A percentile compares a stretch with the other conserved stretches of the same genome.
Conservation (phyloP, 2,329 filamentous ascomycete species). For the Nannizziopsis barbatae region DNA sequence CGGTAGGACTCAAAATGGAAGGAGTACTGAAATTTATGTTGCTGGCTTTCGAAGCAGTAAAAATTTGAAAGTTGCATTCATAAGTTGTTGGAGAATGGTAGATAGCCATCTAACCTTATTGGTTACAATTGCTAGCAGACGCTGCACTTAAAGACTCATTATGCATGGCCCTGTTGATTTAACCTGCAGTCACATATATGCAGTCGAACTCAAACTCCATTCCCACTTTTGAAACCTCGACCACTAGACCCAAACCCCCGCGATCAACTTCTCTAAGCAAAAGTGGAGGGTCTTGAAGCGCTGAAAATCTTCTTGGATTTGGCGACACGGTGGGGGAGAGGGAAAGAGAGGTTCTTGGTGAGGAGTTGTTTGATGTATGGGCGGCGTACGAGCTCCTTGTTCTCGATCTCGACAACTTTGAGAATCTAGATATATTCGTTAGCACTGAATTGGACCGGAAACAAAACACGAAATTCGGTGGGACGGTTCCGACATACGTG, state of each 20-base stretch:
- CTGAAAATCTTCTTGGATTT: conserved; percentile 90
- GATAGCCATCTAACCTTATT: conserved; percentile 9
- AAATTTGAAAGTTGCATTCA: conserved; percentile 9
- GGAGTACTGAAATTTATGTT: background rate
- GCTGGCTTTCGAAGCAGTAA: background rate
- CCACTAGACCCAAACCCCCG: conserved; percentile 4
- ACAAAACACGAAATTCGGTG: no score
- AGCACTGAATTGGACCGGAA: conserved; percentile 1
- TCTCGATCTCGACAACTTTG: conserved; percentile 95
- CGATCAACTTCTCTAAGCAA: conserved; percentile 60
- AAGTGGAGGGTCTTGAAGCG: conserved; percentile 87
- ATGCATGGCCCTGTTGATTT: conserved; percentile 6
- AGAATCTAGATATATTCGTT: conserved; percentile 57
- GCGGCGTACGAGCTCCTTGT: conserved; percentile 86
- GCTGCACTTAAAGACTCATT: conserved; percentile 11
- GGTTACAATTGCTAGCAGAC: conserved; percentile 10
- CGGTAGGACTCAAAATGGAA: background rate
- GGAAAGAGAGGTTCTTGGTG: conserved; percentile 92
- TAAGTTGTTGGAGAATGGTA: conserved; percentile 8
- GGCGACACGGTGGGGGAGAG: conserved; percentile 89
- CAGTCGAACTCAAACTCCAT: conserved; percentile 9
- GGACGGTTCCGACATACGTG: conserved; percentile 58
- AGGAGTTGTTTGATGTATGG: conserved; percentile 99
- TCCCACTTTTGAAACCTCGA: conserved; percentile 11
- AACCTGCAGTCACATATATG: conserved; percentile 13